A percentile compares a stretch with the other conserved stretches of the same genome.
phyloP scores from a whole-genome alignment of 768 basidiomycete genomes.

The Leccinellum luteum region DNA sequence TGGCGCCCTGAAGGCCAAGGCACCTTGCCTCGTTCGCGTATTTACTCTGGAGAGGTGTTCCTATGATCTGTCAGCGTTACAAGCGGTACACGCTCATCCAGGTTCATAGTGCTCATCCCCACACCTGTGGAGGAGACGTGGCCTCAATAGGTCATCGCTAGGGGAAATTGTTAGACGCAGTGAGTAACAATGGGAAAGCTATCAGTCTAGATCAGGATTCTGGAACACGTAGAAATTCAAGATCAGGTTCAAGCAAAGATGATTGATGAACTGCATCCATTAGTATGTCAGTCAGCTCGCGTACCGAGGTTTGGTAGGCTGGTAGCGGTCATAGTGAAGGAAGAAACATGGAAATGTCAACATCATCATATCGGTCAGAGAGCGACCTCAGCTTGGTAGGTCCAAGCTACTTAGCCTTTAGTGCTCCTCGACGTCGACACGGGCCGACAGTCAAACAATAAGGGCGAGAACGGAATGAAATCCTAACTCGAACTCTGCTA shows the following conservation, averaged over 20 bases:
- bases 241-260: too few species aligned
- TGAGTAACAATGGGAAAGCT: not conserved
- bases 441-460: too few species aligned
- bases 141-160: not conserved
- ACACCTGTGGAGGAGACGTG: not conserved
- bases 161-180: not conserved
- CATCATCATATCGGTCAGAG: too few species aligned
- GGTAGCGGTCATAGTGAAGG: too few species aligned
- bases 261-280: too few species aligned
- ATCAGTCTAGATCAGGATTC: not conserved
- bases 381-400: too few species aligned
- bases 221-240: too few species aligned
- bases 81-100: not conserved
- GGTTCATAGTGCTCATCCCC: not conserved
- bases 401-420: too few species aligned
- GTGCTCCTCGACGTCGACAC: too few species aligned
- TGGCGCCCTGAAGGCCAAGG: not conserved
- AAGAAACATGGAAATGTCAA: too few species aligned
- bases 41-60: not conserved
- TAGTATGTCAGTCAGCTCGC: too few species aligned
- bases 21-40: not conserved
- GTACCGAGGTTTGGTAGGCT: too few species aligned
- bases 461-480: not conserved
- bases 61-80: not conserved
- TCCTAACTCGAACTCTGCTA: not conserved